Base-by-base conservation (phyloP, 1,139 yeast species). In the Saccharomyces pastorianus region DNA sequence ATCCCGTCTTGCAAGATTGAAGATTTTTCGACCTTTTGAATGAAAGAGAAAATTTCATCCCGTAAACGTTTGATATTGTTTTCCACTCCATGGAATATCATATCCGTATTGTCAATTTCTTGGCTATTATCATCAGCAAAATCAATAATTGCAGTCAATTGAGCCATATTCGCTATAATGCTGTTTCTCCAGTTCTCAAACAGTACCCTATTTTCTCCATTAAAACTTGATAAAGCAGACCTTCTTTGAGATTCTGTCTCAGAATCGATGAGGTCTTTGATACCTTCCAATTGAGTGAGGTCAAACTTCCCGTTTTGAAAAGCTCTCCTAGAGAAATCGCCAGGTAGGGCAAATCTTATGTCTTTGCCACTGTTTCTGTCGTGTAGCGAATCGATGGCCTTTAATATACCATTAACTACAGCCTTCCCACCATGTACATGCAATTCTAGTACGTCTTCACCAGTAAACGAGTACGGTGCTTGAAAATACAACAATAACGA, bases 391-490 rank as follows among this genome's bases (percentile, higher is more conserved):
- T 72, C 74, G 13, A 93, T 83, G 0, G 95, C 82, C 14, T 73
- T 73, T 48, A 91, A 64, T 0, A 91, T 87, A 0, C 90, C 78
- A 53, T 78, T 76, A 1, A 88, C 80, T 1, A 93, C 89, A 0
- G 98, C 97, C 9, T 80, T 82, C 6, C 99, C 97, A 2, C 99
- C 99, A 69, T 93, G 99, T 2, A 88, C 70, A 66, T 93, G 98
- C 20, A 93, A 69, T 64, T 93, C 99, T 11, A 91, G 72, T 32
- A 86, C 63, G 63, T 93, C 97, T 69, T 93, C 98, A 0, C 99
- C 99, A 0, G 98, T 93, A 64, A 85, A 95, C 0, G 96, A 85
- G 14, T 76, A 74, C 0, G 98, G 98, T 1, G 79, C 80, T 25
- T 80, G 69, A 70, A 91, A 90, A 63, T 73, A 85, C 1, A 90